Base-by-base conservation (phyloP, 441 rosid genomes). In the Rhodomyrtus psidioides region DNA sequence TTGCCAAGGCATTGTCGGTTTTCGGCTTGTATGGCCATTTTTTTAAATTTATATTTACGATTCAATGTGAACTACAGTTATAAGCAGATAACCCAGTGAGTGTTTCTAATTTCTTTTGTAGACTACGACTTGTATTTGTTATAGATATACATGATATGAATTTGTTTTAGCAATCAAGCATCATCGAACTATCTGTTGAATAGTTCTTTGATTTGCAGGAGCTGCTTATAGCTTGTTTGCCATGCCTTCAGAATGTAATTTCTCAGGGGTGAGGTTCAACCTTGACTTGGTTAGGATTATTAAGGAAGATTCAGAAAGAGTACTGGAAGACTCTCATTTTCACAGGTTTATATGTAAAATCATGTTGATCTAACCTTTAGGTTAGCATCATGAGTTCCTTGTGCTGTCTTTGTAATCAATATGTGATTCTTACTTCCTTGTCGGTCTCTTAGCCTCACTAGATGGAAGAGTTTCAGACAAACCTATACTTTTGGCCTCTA, bases 181-280 rank as follows among this genome's bases (percentile, higher is more conserved):
- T 70, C 39, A 34, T 70, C 9, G 5, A 70, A 23, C n/a, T 62
- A 62, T 30, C 44, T 30, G 44, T 62, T 70, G 79, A 70, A 34
- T 19, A 70, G 49, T 54, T 86, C 56, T 28, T 86, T 55, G 19
- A n/a, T 42, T 89, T 91, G 90, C 98, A 97, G 99, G 95, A 89
- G 91, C 90, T 90, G 88, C 91, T 62, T 91, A 87, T 89, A 96
- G 93, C 91, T 90, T 97, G 88, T 97, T 97, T 88, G 99, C 97
- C 82, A 93, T 96, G 90, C 99, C 99, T 85, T 95, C 98, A 1
- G 98, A 97, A 92, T 96, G 99, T 93, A 97, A 96, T 93, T 97
- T 97, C 94, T 93, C 98, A n/a, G 99, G 99, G 84, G 85, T 91
- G 88, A 94, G 96, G 83, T 97, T 96, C 89, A 91, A 89, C 88